Base-by-base conservation (phyloP, 2,329 filamentous ascomycete species). In the Thelonectria olida region DNA sequence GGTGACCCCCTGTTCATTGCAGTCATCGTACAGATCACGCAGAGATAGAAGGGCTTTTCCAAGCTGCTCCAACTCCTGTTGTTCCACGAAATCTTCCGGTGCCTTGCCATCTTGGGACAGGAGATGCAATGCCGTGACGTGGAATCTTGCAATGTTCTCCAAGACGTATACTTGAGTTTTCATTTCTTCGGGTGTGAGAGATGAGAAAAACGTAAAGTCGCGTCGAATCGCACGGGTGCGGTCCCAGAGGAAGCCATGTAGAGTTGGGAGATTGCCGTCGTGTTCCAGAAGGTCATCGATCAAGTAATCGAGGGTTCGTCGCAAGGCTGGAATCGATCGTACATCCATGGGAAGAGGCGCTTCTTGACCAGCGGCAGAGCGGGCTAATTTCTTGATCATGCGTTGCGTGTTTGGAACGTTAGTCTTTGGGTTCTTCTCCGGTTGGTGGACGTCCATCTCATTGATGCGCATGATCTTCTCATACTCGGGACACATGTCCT, bases 401-500 rank as follows among this genome's bases (percentile, higher is more conserved):
- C 81, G 80, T 3, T 76, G 70, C 0, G 82, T 83, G 19, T 80
- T 78, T 5, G 86, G 79, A 68, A 83, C 81, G 19, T 75, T 73
- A 1, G 79, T 82, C 28, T 70, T 67, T 1, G 75, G 65, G 55
- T 81, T 79, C 67, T 85, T 88, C 69, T 90, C 88, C 7, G 84
- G 79, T 7, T 76, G 76, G 65, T 85, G 82, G 20, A 88, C 81
- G 62, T 90, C 85, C 67, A 82, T 79, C 71, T 90, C 86, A 48
- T 84, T 84, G 57, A 90, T 89, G 62, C 88, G 82, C 50, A 81
- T 85, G 31, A 89, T 82, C 72, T 85, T 85, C 72, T 91, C 88
- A 73, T 85, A 90, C 64, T 89, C 85, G 5, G 88, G 88, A 62
- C 88, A 91, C 88, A 90, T 90, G 23, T 89, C 85, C 67, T 90